phyloP scores from a whole-genome alignment of 371 early-diverging fungal genomes.

The Choanephora cucurbitarum region DNA sequence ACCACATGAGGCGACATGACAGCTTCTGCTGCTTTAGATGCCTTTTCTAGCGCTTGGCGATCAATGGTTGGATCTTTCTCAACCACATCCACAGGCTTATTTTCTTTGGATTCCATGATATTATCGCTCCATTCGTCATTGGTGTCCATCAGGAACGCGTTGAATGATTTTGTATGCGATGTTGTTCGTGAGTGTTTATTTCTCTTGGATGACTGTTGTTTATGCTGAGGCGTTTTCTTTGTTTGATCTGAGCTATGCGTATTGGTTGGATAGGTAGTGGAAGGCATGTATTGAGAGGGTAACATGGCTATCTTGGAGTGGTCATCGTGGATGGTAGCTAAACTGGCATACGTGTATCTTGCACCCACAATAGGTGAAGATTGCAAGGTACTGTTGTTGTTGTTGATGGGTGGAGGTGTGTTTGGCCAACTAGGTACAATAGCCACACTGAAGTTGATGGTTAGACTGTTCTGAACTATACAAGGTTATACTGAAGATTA shows the following conservation, averaged over 20 bases:
- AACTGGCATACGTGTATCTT: conserved; percentile 46
- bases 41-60: conserved; percentile 11
- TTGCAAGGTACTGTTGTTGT: conserved; percentile 2
- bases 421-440: conserved; percentile 27
- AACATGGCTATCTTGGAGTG: conserved; percentile 9
- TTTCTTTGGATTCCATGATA: conserved; percentile 21
- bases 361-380: conserved; percentile 38
- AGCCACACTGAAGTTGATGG: conserved; percentile 29
- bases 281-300: conserved; percentile 15
- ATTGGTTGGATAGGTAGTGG: conserved; percentile 4
- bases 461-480: not conserved
- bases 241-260: conserved; percentile 6
- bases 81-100: not conserved
- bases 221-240: conserved; percentile 11
- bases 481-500: too few relatives aligned
- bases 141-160: conserved; percentile 51
- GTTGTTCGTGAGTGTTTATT: conserved; percentile 33
- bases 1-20: not conserved
- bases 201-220: conserved; percentile 1
- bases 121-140: conserved; percentile 59
- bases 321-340: conserved; percentile 27
- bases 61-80: not conserved
- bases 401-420: not conserved
- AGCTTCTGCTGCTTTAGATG: conserved; percentile 13
- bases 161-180: conserved; percentile 46